These are phyloP conservation scores for Apiospora saccharicola DNA, from an alignment of 2,329 filamentous ascomycete genomes.

Conservation along the genomic window DNA sequence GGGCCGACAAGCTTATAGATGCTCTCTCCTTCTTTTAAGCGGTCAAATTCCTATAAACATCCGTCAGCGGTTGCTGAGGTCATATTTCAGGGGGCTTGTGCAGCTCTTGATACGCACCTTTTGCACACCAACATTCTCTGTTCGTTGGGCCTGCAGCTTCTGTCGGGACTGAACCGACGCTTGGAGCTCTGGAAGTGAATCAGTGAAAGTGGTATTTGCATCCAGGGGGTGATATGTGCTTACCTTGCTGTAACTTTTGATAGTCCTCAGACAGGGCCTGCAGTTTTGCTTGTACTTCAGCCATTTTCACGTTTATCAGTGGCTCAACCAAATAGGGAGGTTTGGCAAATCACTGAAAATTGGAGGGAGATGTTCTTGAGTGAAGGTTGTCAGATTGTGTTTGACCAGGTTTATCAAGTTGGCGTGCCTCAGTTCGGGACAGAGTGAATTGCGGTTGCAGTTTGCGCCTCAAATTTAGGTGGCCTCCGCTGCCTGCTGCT, in stretches of 20 bases:
- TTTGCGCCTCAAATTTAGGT: conserved; percentile 19
- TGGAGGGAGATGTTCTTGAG: neutral
- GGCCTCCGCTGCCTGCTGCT: conserved; percentile 1
- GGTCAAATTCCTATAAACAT: conserved; percentile 76
- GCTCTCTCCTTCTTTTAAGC: conserved; percentile 79
- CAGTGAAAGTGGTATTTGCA: neutral
- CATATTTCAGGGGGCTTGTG: neutral
- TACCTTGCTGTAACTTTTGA: conserved; percentile 85
- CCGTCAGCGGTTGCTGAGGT: neutral
- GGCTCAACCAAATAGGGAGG: neutral
- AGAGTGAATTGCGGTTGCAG: neutral
- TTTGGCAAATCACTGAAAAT: neutral
- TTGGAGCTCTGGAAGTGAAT: conserved; percentile 72
- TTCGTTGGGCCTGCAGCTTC: conserved; percentile 90
- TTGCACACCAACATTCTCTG: conserved; percentile 90
- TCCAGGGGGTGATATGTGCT: conserved; percentile 27
- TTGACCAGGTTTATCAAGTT: neutral
- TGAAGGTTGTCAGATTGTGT: neutral
- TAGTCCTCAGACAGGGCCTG: conserved; percentile 88
- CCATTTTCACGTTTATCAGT: conserved; percentile 56
- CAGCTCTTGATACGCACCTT: conserved; percentile 60
- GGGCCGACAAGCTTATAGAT: conserved; percentile 98
- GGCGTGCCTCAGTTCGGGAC: neutral
- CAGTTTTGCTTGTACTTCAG: conserved; percentile 77
- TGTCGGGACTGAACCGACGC: conserved; percentile 79